Conservation (phyloP, 139 green algal species). For the Pedinophyceae sp. region DNA sequence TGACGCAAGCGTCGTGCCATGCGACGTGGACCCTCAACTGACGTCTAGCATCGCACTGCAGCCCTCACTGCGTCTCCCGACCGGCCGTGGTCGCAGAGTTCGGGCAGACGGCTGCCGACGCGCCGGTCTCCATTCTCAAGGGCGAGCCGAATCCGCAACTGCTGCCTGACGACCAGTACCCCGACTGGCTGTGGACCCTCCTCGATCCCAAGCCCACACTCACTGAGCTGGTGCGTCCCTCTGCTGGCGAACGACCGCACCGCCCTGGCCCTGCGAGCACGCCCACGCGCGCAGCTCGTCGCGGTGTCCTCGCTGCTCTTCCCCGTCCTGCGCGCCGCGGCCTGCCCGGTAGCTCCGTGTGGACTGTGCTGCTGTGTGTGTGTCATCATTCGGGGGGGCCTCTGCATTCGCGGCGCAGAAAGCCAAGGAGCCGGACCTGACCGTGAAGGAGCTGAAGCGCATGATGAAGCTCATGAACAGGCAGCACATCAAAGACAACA, state of each 20-base stretch:
- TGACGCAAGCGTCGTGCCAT: background rate
- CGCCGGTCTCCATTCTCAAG: conserved; percentile 34
- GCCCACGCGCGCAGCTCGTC: too few species aligned
- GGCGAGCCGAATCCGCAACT: conserved; percentile 30
- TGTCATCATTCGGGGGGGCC: too few species aligned
- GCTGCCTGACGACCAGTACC: conserved; percentile 33
- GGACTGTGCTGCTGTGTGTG: too few species aligned
- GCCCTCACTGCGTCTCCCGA: conserved; percentile 20
- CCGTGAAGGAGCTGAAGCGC: conserved; percentile 21
- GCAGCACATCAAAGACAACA: conserved; percentile 29
- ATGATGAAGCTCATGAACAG: conserved; percentile 45
- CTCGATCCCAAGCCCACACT: conserved; percentile 17
- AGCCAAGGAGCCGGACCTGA: too few species aligned
- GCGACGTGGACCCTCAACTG: background rate
- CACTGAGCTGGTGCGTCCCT: conserved; percentile 28
- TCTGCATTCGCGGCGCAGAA: too few species aligned
- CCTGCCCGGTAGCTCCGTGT: too few species aligned
- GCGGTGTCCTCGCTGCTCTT: too few species aligned
- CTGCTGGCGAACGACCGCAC: conserved; percentile 17
- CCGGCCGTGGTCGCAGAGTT: conserved; percentile 31
- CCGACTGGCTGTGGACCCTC: conserved; percentile 33
- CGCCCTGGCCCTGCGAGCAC: too few species aligned
- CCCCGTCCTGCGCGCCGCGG: too few species aligned
- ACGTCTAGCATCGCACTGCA: too few species aligned
- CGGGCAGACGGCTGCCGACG: too few species aligned